Evolutionary conservation across 352 stramenopile genomes (phyloP), one percentile per base, ranked within the genome.

Genomic region (Pythium diclinum): DNA sequence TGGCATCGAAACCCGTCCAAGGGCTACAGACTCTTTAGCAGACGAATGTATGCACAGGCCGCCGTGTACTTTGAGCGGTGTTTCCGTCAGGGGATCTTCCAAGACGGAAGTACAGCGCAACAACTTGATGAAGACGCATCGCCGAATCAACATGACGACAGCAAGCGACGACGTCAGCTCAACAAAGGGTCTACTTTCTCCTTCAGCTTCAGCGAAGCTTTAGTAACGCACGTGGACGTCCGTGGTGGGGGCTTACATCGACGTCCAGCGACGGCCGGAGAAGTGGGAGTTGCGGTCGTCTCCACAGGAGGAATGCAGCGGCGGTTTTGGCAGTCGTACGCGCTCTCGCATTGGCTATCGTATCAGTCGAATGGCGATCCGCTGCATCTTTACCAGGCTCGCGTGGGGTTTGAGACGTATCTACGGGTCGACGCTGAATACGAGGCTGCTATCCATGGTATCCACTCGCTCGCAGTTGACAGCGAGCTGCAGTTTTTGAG

Each of bases 1-100:
- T 90, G 79, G 81, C 67, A 69, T 23, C 68, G 67, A 28, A 87
- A 90, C 33, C 79, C 79, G 2, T 82, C 76, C 46, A 85, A 79
- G 56, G 79, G 72, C 0, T 78, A 74, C 30, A 58, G 70, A 42
- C 69, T 78, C 21, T 85, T 86, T 47, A 47, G 62, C 0, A 44
- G 63, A 2, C 71, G 69, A 17, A 70, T 68, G 30, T 87, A 85
- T 30, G 44, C 73, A 10, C 67, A 75, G 47, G 79, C 81, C 4
- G 77, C 79, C 1, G 65, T 88, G 38, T 74, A 74, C 34, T 62
- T 90, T 16, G 79, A 90, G 40, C 73, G 61, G 6, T 87, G 79
- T 23, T 74, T 77, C 17, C 67, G 67, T 1, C 70, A 90, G 55
- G 81, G 78, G 7, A 72, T 76, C 16, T 78, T 66, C 42, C 46